phyloP scores from a whole-genome alignment of 306 rosid species.

The Amphicarpaea edgeworthii region DNA sequence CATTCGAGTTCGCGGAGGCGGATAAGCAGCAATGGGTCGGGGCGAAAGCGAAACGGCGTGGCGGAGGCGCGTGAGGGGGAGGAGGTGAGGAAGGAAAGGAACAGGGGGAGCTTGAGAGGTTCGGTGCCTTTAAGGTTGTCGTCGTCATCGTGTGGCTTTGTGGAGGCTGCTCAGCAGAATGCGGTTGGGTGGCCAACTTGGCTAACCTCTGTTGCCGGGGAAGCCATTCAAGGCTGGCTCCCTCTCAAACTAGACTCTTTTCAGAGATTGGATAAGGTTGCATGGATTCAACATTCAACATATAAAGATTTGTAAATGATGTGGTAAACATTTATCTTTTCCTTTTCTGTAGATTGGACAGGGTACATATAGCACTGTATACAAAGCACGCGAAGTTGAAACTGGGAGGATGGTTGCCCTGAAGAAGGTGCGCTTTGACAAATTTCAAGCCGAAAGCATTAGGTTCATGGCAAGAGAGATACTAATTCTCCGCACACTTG shows the following conservation, averaged over 20 bases:
- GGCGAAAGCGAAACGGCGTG: not conserved
- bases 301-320: too few relatives aligned
- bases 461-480: conserved; percentile 97
- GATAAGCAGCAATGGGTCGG: conserved; percentile 48
- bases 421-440: conserved; percentile 94
- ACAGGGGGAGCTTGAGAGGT: conserved; percentile 41
- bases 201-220: conserved; percentile 82
- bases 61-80: not conserved
- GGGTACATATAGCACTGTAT: conserved; percentile 97
- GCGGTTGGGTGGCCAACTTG: conserved; percentile 99
- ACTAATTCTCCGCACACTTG: conserved; percentile 83
- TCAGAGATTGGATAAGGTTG: conserved; percentile 95
- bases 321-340: conserved; percentile 9
- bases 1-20: not conserved
- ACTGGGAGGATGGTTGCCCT: conserved; percentile 85
- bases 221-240: conserved; percentile 87
- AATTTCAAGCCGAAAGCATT: conserved; percentile 80
- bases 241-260: conserved; percentile 88
- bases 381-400: conserved; percentile 81
- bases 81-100: not conserved
- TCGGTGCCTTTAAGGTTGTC: conserved; percentile 59
- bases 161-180: conserved; percentile 77
- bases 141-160: conserved; percentile 50
- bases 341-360: conserved; percentile 75
- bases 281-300: too few relatives aligned